A percentile compares a stretch with the other conserved stretches of the same genome.
These are phyloP conservation scores for Climacium dendroides DNA, from an alignment of 225 moss, liverwort and hornwort genomes.

Conservation along the genomic window DNA sequence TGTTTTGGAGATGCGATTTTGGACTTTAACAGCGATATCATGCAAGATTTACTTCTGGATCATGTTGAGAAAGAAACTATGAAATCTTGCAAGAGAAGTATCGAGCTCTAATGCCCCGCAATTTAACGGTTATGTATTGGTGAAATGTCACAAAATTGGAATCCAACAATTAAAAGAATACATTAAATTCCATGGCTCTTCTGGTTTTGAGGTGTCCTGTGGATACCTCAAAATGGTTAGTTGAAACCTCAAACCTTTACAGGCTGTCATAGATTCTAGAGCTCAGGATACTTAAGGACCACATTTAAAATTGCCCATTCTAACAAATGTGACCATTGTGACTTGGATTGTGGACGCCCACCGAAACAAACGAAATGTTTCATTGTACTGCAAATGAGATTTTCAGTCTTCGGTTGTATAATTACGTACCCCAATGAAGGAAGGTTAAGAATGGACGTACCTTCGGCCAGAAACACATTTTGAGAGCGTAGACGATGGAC, in stretches of 20 bases:
- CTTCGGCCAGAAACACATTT: conserved; percentile 33
- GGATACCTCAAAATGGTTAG: neutral
- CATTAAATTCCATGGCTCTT: neutral
- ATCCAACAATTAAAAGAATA: neutral
- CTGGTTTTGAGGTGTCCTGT: neutral
- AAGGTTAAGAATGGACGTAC: neutral
- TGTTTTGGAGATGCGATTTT: neutral
- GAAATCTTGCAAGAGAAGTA: neutral
- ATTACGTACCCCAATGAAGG: too few species aligned
- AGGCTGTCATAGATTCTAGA: neutral
- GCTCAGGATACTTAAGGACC: neutral
- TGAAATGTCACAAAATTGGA: neutral
- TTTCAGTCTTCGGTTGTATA: neutral
- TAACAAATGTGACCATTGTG: neutral
- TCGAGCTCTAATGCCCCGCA: neutral
- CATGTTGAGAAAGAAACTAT: neutral
- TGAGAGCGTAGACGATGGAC: conserved; percentile 10
- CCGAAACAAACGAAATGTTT: neutral
- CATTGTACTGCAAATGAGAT: neutral
- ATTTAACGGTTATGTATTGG: neutral
- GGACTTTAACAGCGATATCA: neutral
- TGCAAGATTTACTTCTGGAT: neutral
- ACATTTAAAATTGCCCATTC: neutral
- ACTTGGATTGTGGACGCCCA: neutral
- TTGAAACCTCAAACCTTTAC: neutral